These are phyloP conservation scores for Leccinum subrobustum DNA, from an alignment of 1,284 basidiomycete species.

Conservation along the genomic window DNA sequence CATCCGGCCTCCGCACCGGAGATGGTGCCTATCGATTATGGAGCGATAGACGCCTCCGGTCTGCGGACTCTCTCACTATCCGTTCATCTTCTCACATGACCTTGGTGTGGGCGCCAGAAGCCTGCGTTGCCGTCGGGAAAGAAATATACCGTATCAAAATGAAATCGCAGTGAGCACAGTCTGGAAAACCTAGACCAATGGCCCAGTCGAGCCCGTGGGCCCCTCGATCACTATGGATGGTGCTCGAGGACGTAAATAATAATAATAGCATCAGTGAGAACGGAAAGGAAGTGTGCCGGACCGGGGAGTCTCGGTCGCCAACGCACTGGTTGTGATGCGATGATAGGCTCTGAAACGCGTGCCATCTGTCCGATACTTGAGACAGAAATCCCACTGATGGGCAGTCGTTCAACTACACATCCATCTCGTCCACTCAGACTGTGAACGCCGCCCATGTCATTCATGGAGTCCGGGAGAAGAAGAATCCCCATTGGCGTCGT, in stretches of 20 bases:
- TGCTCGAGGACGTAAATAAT: no score
- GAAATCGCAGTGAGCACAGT: slow-evolving; percentile 3
- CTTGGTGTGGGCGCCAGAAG: slow-evolving; percentile 8
- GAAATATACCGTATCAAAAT: neutral
- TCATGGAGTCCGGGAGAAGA: neutral
- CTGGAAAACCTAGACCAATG: neutral
- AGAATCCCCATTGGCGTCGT: neutral
- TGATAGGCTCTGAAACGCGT: neutral
- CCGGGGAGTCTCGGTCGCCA: slow-evolving; percentile 17
- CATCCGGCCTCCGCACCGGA: slow-evolving; percentile 15
- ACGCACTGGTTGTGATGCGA: slow-evolving; percentile 19
- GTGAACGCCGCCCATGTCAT: neutral
- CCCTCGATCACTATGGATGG: no score
- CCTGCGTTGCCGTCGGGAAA: slow-evolving; percentile 1
- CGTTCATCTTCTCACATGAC: slow-evolving; percentile 10
- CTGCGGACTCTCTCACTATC: neutral
- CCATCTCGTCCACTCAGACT: neutral
- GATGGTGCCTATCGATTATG: slow-evolving; percentile 27
- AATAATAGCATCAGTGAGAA: no score
- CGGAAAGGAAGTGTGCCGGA: neutral
- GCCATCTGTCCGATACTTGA: slow-evolving; percentile 4
- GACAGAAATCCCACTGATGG: neutral
- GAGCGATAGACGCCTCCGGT: slow-evolving; percentile 6
- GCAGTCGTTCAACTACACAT: neutral
- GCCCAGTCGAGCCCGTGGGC: no score